Percentiles rank a stretch among this genome's conserved stretches.
Evolutionary conservation across 371 early-diverging fungal genomes (phyloP).

Genomic region (Actinomortierella wolfii): DNA sequence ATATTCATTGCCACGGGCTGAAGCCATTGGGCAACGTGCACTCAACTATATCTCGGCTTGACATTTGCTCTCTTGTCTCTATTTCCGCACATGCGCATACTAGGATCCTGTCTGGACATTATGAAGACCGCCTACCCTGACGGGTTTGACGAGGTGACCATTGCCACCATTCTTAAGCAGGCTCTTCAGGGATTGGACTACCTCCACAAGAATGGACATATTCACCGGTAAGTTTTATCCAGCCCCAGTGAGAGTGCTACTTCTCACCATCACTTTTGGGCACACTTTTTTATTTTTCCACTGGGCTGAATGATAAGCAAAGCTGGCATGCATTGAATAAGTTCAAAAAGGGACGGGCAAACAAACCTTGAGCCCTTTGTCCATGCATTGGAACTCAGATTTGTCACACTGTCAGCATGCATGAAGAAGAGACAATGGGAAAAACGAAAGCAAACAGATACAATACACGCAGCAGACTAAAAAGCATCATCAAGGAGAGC

Average conservation of each 20-base stretch:
- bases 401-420: neutral
- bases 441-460: no score
- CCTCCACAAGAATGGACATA: conserved; percentile 86
- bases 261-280: neutral
- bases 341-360: no score
- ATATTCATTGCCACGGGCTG: conserved; percentile 18
- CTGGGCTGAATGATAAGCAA: no score
- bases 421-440: no score
- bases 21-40: conserved; percentile 46
- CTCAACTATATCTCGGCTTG: conserved; percentile 13
- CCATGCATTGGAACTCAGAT: neutral
- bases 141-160: conserved; percentile 82
- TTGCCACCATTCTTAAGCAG: conserved; percentile 88
- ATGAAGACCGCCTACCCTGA: conserved; percentile 84
- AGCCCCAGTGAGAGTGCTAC: conserved; percentile 25
- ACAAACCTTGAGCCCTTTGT: neutral
- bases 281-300: neutral
- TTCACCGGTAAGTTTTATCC: conserved; percentile 64
- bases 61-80: conserved; percentile 3
- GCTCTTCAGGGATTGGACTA: conserved; percentile 85
- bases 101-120: conserved; percentile 87
- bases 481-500: no score
- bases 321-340: no score
- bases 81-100: no score
- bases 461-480: no score